Evolutionary conservation across 2,329 filamentous ascomycete genomes (phyloP), one percentile per base, ranked within the genome.

Genomic region (Pezizomycotina sp.): DNA sequence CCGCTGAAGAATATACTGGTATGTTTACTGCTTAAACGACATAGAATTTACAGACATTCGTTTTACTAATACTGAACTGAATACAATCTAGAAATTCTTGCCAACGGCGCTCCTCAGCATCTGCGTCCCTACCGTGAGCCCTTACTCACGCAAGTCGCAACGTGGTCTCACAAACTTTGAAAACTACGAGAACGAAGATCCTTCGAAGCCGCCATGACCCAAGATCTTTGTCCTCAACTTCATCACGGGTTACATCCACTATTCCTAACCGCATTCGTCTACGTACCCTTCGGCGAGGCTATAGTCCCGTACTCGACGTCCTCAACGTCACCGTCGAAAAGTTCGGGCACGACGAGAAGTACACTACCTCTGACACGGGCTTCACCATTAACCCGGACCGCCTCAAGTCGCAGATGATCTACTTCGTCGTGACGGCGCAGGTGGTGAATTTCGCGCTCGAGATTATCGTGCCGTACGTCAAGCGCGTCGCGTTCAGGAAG

Each of bases 211-310:
- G 78, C 84, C 2, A 69, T 92, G 53, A 81, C 89, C 0, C 74
- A 80, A 98, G 62, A 77, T 92, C 21, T 95, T 98, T 52, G 74
- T 95, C 9, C 70, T 95, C 52, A 92, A 93, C 62, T 92, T 93
- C 59, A 86, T 95, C 58, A 92, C 83, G 4, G 92, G 84, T 0
- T 95, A 93, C 55, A 72, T 92, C 34, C 82, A 1, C 75, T 91
- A n/a, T 75, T 92, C 53, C 68, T 95, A 12, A 93, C 84, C 0
- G 81, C 84, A 0, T 95, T 93, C 50, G 73, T 93, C 45, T 95
- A 93, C 52, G 80, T 92, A 13, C 86, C 86, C 0, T 95, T 95
- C 50, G 86, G 81, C 9, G 71, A 74, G 42, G 58, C 82, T 28
- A 70, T 98, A 7, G 72, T 89, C 0, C 86, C 89, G 0, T 78